Evolutionary conservation across 2,329 filamentous ascomycete genomes (phyloP).

Genomic region (Penicillium sp.): DNA sequence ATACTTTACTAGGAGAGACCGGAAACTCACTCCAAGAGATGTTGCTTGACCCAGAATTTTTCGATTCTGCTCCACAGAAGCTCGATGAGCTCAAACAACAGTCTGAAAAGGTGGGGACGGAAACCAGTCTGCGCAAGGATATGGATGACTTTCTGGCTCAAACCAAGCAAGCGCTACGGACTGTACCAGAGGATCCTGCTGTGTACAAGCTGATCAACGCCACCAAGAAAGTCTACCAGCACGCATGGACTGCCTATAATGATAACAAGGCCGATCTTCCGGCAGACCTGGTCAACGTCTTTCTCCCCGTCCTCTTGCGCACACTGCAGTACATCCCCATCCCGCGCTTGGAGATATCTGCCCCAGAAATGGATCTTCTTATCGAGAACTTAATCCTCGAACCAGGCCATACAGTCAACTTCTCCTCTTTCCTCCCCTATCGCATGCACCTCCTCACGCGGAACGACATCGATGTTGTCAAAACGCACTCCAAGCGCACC

Average conservation of each 20-base stretch:
- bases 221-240: constrained; percentile 65
- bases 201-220: constrained; percentile 70
- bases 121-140: constrained; percentile 71
- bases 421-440: constrained; percentile 87
- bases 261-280: constrained; percentile 71
- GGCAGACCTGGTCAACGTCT: constrained; percentile 74
- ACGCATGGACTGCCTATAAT: constrained; percentile 67
- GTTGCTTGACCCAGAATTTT: constrained; percentile 82
- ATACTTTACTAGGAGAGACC: constrained; percentile 72
- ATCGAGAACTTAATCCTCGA: constrained; percentile 90
- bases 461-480: constrained; percentile 84
- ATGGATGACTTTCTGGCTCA: constrained; percentile 72
- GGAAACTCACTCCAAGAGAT: constrained; percentile 76
- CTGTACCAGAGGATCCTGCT: constrained; percentile 71
- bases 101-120: constrained; percentile 59
- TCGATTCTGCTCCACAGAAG: constrained; percentile 72
- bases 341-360: constrained; percentile 82
- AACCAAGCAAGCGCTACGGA: constrained; percentile 65
- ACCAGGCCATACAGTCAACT: constrained; percentile 79
- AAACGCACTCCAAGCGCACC: constrained; percentile 69
- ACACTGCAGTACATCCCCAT: constrained; percentile 86
- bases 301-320: constrained; percentile 75
- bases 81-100: constrained; percentile 61
- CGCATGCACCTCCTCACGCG: constrained; percentile 77
- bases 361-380: constrained; percentile 79